Conservation (phyloP, 2,329 filamentous ascomycete species). For the Bipolaris cookei region DNA sequence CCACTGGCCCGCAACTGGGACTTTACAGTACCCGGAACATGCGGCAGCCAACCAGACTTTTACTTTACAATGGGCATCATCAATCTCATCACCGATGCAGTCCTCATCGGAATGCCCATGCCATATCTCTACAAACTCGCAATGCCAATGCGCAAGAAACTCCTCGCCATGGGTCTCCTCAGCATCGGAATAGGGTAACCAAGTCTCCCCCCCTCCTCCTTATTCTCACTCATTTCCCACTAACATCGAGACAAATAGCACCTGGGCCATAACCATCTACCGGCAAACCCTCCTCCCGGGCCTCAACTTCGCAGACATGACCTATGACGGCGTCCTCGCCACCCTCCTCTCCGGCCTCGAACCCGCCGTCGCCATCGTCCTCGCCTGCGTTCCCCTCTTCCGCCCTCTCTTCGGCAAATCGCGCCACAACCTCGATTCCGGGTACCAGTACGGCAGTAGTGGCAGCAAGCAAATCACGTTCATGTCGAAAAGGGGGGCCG, state of each 20-base stretch:
- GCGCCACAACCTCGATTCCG: background rate
- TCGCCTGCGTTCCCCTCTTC: constrained; percentile 30
- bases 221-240: too few relatives aligned
- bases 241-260: constrained; percentile 11
- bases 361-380: constrained; percentile 28
- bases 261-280: constrained; percentile 35
- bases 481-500: constrained; percentile 9
- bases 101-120: constrained; percentile 27
- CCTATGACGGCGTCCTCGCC: constrained; percentile 24
- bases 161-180: constrained; percentile 23
- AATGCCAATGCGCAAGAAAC: constrained; percentile 20
- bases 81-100: constrained; percentile 28
- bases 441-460: background rate
- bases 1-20: constrained; percentile 30
- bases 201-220: background rate
- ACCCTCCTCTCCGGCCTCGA: constrained; percentile 31
- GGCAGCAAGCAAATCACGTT: constrained; percentile 4
- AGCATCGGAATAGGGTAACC: constrained; percentile 31
- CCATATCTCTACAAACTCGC: constrained; percentile 26
- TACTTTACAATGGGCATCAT: constrained; percentile 22
- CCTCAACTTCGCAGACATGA: constrained; percentile 28
- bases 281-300: constrained; percentile 21
- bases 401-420: constrained; percentile 18
- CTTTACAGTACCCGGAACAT: constrained; percentile 19
- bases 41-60: constrained; percentile 25